A percentile compares a stretch with the other conserved stretches of the same genome.
Conservation (phyloP, 305 asterid genomes). For the Salvia sclarea region DNA sequence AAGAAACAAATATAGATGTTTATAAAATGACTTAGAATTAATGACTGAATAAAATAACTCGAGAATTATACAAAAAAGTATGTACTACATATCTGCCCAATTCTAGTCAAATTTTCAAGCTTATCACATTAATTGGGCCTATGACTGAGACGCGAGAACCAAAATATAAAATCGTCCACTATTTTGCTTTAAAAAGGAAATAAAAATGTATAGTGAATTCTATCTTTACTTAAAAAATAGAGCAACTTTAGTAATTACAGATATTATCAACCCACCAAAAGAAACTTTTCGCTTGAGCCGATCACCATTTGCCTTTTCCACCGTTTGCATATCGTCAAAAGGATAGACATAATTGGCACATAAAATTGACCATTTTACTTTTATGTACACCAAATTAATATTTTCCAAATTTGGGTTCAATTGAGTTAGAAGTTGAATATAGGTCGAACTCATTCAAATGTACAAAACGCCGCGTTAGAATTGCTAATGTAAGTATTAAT, state of each 20-base stretch:
- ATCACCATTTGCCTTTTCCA: conserved; percentile 28
- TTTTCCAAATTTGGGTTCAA: no score
- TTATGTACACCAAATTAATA: background rate
- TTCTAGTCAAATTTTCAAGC: background rate
- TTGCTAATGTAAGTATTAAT: no score
- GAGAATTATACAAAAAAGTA: background rate
- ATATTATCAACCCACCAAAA: conserved; percentile 1
- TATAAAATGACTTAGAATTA: background rate
- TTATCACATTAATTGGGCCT: background rate
- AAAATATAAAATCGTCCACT: conserved; percentile 3
- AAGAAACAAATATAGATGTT: background rate
- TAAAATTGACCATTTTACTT: background rate
- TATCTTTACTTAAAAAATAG: background rate
- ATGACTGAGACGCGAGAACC: conserved; percentile 9
- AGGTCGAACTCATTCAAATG: background rate
- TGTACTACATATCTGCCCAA: background rate
- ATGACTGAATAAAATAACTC: background rate
- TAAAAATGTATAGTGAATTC: background rate
- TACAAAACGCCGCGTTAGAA: no score
- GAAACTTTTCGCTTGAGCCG: conserved; percentile 23
- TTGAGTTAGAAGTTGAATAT: no score
- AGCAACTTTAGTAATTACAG: background rate
- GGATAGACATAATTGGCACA: background rate
- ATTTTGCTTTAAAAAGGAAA: background rate
- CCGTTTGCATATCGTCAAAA: conserved; percentile 26